A percentile compares a stretch with the other conserved stretches of the same genome.
Evolutionary conservation across 192 early-diverging fungal species (phyloP).

Genomic region (Gamsiella multidivaricata): DNA sequence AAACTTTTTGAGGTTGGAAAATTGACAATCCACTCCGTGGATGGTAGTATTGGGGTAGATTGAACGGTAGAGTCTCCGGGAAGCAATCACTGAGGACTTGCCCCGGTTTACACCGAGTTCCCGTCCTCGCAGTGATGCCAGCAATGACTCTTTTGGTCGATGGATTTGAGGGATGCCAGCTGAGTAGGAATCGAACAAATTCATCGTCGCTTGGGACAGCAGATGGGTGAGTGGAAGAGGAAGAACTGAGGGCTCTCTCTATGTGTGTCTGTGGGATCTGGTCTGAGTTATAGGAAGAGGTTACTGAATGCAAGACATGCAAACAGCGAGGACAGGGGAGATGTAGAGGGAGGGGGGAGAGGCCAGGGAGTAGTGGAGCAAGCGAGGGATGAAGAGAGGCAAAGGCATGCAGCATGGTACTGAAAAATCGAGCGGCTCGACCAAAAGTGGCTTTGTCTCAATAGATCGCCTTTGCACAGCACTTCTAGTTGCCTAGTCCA

Average conservation of each 20-base stretch:
- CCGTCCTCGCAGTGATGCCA: constrained; percentile 21
- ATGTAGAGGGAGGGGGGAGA: too few species aligned
- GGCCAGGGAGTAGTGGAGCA: too few species aligned
- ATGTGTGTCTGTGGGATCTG: too few species aligned
- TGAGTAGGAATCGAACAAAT: background rate
- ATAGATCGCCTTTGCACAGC: too few species aligned
- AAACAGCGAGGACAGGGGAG: too few species aligned
- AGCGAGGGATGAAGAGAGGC: too few species aligned
- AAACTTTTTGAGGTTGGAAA: constrained; percentile 47
- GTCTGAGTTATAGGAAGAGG: too few species aligned
- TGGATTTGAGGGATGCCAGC: constrained; percentile 21
- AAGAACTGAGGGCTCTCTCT: background rate
- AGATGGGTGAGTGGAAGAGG: background rate
- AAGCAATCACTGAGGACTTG: constrained; percentile 18
- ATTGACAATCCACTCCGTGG: constrained; percentile 44
- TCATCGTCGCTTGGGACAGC: background rate
- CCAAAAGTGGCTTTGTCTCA: too few species aligned
- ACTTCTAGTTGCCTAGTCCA: too few species aligned
- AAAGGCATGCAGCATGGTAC: too few species aligned
- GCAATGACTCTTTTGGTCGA: constrained; percentile 28
- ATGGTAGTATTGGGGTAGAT: constrained; percentile 47
- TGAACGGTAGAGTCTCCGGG: constrained; percentile 29
- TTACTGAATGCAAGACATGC: too few species aligned
- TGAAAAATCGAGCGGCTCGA: too few species aligned
- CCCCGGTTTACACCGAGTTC: constrained; percentile 32